Base-by-base conservation (phyloP, 1,139 yeast genomes). In the Candida anutae region DNA sequence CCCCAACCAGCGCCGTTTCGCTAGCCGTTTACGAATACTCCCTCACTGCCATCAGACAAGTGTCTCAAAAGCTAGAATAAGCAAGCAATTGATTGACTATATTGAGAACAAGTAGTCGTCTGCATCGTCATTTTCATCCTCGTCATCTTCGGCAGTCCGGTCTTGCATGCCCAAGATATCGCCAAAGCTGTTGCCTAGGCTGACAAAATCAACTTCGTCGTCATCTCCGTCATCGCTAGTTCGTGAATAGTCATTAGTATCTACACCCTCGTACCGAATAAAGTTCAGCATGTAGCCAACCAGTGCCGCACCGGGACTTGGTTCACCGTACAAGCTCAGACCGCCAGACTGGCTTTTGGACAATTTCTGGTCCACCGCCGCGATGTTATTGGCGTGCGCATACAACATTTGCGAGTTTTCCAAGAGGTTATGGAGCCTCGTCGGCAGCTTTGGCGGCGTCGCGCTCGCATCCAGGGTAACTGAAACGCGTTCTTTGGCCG, bases 1-100 rank as follows among this genome's bases (percentile, higher is more conserved):
- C 90, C 0, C 95, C 95, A 0, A 75, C 93, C 0, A 79, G 87
- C 24, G 90, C 88, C 0, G 57, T 83, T 4, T 74, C 88, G n/a
- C 59, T 85, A 30, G 79, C 77, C 62, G 62, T 75, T 13, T 85
- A 80, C 49, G 94, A 85, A 17, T 10, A 10, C 8, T 8, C 19
- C 19, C 8, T 17, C 19, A 17, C 19, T 10, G 8, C 10, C 19
- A 17, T 17, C 19, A 17, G 10, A 17, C 10, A 8, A 17, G 19
- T 17, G 23, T 11, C 12, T 21, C n/a, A n/a, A n/a, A n/a, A n/a
- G n/a, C n/a, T n/a, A n/a, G n/a, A n/a, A n/a, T n/a, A n/a, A n/a
- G n/a, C n/a, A n/a, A n/a, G n/a, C n/a, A n/a, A n/a, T n/a, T n/a
- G n/a, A n/a, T n/a, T n/a, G n/a, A 6, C 15, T 30, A 51, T 29